Base-by-base conservation (phyloP, 257 asterid genomes). In the Solanum pimpinellifolium region DNA sequence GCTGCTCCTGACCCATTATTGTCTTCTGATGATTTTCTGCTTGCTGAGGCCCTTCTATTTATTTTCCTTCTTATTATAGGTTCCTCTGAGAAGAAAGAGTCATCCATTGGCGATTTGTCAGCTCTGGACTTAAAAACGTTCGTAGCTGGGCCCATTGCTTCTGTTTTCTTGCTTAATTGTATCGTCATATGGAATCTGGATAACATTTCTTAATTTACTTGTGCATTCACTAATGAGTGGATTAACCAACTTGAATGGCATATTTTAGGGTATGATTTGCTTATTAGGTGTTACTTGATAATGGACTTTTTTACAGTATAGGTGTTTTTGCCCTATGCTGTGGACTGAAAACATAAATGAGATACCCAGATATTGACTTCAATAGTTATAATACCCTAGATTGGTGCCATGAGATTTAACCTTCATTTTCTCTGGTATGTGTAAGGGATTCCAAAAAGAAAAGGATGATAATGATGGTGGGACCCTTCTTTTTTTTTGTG, bases 121-220 rank as follows among this genome's bases (percentile, higher is more conserved):
- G 91, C 96, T 84, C 91, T 95, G 94, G 96, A 93, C 92, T 88
- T 94, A 84, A 97, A 93, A 91, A 89, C 96, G 98, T 94, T 86
- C 90, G 93, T 91, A 59, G 44, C 72, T 41, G 29, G 74, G 68
- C 1, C 42, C 44, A 47, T 29, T 80, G 44, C 29, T 31, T 80
- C 27, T 47, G 68, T 27, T 80, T 80, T 47, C 41, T 16, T 49
- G 44, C 68, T 47, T 78, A 46, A 7, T 78, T 47, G 5, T 78
- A 78, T 78, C 84, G 27, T 46, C n/a, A 78, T 46, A 27, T 78
- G 16, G 42, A 78, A 78, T 78, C 11, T 27, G 66, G 84, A 44
- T 78, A 78, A 27, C 41, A 27, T 78, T 78, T 46, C 18, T 25
- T 78, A 27, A 27, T 46, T 78, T 65, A 25, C 65, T 27, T 78